phyloP scores from a whole-genome alignment of 129 eudicot species.

The sunflower (Helianthus annuus) region DNA sequence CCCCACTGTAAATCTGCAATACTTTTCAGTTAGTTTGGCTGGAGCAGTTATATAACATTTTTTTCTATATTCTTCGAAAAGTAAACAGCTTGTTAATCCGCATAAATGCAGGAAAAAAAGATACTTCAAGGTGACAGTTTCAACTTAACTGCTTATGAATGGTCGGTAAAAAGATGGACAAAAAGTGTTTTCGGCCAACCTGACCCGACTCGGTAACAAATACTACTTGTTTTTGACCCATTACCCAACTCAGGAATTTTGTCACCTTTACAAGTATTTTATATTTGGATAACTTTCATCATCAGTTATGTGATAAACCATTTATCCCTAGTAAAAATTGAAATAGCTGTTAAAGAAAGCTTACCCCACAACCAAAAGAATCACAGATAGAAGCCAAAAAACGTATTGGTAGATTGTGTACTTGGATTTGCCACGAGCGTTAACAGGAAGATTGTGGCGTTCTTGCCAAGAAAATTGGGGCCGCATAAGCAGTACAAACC shows the following conservation, averaged over 20 bases:
- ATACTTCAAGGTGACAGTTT: too few species aligned
- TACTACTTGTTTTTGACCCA: too few species aligned
- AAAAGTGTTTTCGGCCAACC: too few species aligned
- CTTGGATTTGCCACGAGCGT: conserved; percentile 58
- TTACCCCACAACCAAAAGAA: conserved; percentile 73
- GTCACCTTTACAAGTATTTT: too few species aligned
- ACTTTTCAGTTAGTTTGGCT: neutral
- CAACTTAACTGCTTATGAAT: neutral
- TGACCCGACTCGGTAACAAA: too few species aligned
- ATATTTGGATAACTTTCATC: too few species aligned
- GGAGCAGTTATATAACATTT: neutral
- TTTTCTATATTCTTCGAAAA: neutral
- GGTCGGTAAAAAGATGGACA: too few species aligned
- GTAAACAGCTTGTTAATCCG: neutral
- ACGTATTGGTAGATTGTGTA: conserved; percentile 55
- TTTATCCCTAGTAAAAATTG: neutral
- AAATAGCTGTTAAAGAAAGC: conserved; percentile 14
- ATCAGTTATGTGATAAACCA: too few species aligned
- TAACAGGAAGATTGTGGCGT: conserved; percentile 45
- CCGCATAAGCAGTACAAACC: conserved; percentile 68
- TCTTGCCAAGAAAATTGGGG: conserved; percentile 84
- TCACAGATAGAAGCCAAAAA: conserved; percentile 50
- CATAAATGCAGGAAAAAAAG: neutral
- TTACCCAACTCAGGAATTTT: too few species aligned
- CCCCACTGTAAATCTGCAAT: conserved; percentile 63